Evolutionary conservation across 495 filamentous ascomycete genomes (phyloP), one percentile per base, ranked within the genome.

Genomic region (Aspergillus funiculosus): DNA sequence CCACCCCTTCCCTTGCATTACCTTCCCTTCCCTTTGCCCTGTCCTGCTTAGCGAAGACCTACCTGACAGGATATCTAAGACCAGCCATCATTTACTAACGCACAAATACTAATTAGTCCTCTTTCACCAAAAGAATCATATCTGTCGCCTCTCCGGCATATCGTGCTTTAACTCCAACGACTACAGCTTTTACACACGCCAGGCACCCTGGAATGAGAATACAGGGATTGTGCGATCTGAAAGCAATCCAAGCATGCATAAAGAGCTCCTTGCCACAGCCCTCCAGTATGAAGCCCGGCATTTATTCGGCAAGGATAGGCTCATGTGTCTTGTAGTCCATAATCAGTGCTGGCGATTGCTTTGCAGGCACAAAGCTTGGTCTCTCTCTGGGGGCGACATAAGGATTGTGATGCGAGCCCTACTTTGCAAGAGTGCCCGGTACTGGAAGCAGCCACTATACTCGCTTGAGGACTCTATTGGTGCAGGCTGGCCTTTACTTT

Each of bases 161-260:
- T 27, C 32, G 24, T 38, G 11, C 22, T 37, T 37, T 7, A 13
- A 3, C 21, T 0, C 6, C 2, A 15, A 30, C 1, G 43, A 46
- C 9, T 3, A 13, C n/a, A 10, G 4, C 32, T 37, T 28, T 18
- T 7, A 29, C 15, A 46, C 43, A 11, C 43, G 21, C 24, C 43
- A 46, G 24, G 43, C 17, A 5, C 43, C 43, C 21, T 46, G 43
- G 43, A 22, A 46, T 38, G 25, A 46, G 25, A 21, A 38, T n/a
- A 37, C 43, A 6, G 29, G 22, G n/a, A 29, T 46, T 14, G 9
- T 46, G 1, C 15, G 14, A 13, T 46, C 43, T 15, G 22, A 38
- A 11, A 32, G 19, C 5, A 38, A 21, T 1, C 3, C 17, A n/a
- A 22, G 19, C 13, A 18, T 2, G 14, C 2, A 36, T 27, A 2